These are phyloP conservation scores for Saturnispora diversa DNA, from an alignment of 805 yeast genomes.

Conservation along the genomic window DNA sequence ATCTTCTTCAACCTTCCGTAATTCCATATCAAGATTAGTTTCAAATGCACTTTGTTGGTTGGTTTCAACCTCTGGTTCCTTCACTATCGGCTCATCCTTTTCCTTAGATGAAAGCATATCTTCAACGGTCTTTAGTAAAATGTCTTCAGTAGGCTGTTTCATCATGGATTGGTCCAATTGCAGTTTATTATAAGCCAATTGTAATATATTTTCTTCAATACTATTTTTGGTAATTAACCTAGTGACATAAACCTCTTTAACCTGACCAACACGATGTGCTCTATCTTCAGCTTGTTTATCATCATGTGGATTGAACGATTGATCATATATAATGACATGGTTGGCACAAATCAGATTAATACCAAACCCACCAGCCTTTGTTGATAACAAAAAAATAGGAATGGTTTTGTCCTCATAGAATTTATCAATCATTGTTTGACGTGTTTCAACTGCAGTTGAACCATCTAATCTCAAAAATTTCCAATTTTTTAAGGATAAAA, in stretches of 20 bases:
- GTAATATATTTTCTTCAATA: slow-evolving; percentile 82
- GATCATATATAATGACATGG: slow-evolving; percentile 84
- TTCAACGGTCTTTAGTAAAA: slow-evolving; percentile 43
- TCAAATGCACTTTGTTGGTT: slow-evolving; percentile 9
- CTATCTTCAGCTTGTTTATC: slow-evolving; percentile 98
- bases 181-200: slow-evolving; percentile 81
- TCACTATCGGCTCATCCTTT: background rate
- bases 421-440: slow-evolving; percentile 86
- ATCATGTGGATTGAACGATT: slow-evolving; percentile 95
- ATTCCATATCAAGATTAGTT: slow-evolving; percentile 6
- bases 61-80: background rate
- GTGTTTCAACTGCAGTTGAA: slow-evolving; percentile 81
- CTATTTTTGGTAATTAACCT: slow-evolving; percentile 66
- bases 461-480: slow-evolving; percentile 87
- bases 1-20: background rate
- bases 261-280: slow-evolving; percentile 63
- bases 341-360: slow-evolving; percentile 94
- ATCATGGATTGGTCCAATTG: slow-evolving; percentile 70
- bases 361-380: slow-evolving; percentile 99
- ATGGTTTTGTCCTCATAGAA: slow-evolving; percentile 76
- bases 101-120: slow-evolving; percentile 12
- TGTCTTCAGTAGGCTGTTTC: slow-evolving; percentile 42
- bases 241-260: slow-evolving; percentile 61
- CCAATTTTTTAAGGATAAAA: slow-evolving; percentile 53
- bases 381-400: slow-evolving; percentile 80